Evolutionary conservation across 495 filamentous ascomycete genomes (phyloP).

Genomic region (Penicillium maclennaniae): DNA sequence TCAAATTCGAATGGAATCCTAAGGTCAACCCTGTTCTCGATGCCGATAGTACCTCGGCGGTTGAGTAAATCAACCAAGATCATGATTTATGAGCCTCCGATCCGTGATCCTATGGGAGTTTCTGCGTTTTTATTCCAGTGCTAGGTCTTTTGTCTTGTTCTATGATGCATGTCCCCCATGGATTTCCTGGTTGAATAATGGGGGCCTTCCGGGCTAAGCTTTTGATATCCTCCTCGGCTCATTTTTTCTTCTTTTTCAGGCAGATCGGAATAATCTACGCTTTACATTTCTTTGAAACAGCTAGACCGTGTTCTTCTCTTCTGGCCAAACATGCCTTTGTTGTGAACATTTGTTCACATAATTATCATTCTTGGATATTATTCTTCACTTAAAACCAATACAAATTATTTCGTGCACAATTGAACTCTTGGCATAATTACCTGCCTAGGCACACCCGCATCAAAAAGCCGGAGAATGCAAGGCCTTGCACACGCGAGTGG

Average conservation of each 20-base stretch:
- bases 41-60: conserved; percentile 49
- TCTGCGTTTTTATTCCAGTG: conserved; percentile 9
- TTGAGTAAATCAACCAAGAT: conserved; percentile 44
- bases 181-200: conserved; percentile 8
- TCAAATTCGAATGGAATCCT: conserved; percentile 55
- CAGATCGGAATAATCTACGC: background rate
- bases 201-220: conserved; percentile 7
- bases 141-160: conserved; percentile 19
- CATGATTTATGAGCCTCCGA: conserved; percentile 6
- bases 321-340: background rate
- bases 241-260: background rate
- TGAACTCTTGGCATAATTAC: background rate
- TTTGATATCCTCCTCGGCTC: conserved; percentile 32
- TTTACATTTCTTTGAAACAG: background rate
- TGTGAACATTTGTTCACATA: background rate
- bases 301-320: background rate
- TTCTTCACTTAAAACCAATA: background rate
- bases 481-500: too few relatives aligned
- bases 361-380: background rate
- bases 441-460: too few relatives aligned
- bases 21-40: conserved; percentile 64
- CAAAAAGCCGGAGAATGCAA: too few relatives aligned
- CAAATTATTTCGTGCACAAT: background rate
- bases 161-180: conserved; percentile 11
- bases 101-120: conserved; percentile 12